Percentiles rank a stretch among this genome's conserved stretches.
Evolutionary conservation across 1,139 yeast species (phyloP).

Genomic region (Torulaspora globosa): DNA sequence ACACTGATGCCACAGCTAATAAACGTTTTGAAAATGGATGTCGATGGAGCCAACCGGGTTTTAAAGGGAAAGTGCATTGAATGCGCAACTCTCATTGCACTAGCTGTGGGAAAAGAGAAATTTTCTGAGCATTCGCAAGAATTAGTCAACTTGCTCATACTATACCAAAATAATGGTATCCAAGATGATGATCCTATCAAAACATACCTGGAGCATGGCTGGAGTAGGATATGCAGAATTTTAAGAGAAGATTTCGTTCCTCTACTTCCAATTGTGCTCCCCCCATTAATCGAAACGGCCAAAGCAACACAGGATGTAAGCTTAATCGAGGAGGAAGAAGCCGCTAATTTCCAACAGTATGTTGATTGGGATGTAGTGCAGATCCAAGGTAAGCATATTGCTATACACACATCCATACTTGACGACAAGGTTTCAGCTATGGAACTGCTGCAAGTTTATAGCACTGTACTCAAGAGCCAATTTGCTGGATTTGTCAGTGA

Average conservation of each 20-base stretch:
- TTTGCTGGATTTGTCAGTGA: constrained; percentile 82
- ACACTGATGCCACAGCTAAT: constrained; percentile 88
- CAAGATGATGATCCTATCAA: constrained; percentile 79
- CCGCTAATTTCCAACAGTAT: constrained; percentile 75
- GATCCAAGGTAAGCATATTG: constrained; percentile 86
- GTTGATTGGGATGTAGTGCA: constrained; percentile 97
- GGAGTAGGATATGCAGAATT: constrained; percentile 90
- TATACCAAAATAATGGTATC: constrained; percentile 58
- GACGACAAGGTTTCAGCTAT: constrained; percentile 93
- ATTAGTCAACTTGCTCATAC: constrained; percentile 66
- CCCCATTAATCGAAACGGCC: constrained; percentile 80
- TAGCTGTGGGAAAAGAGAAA: constrained; percentile 94
- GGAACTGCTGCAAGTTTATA: constrained; percentile 83
- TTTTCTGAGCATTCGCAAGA: constrained; percentile 74
- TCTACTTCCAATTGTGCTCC: constrained; percentile 82
- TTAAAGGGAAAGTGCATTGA: constrained; percentile 92
- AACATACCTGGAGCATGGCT: constrained; percentile 85
- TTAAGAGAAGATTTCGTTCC: constrained; percentile 84
- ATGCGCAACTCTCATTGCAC: constrained; percentile 88
- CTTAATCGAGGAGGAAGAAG: constrained; percentile 80
- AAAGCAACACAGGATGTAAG: constrained; percentile 87
- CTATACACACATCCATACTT: constrained; percentile 85
- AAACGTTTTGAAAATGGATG: constrained; percentile 72
- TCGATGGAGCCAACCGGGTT: constrained; percentile 73
- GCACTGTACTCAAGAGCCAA: constrained; percentile 74